Percentiles rank a stretch among this genome's conserved stretches.
Evolutionary conservation across 768 basidiomycete genomes (phyloP).

Genomic region (Auriscalpium vulgare): DNA sequence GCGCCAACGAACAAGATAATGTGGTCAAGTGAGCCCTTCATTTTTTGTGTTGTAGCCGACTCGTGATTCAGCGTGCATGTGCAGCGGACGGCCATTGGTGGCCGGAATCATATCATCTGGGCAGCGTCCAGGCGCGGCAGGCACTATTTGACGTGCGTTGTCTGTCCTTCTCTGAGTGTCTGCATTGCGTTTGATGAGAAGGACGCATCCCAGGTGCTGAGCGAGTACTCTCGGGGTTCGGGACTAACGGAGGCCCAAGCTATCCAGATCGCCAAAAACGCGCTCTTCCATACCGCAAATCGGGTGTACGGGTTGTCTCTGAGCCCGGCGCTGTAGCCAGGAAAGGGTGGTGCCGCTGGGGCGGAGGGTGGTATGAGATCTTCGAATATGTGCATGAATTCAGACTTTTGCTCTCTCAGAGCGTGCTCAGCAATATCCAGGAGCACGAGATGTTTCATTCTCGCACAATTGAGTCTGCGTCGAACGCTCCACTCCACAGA

Average conservation of each 20-base stretch:
- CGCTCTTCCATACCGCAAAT: slow-evolving; percentile 64
- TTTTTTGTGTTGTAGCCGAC: neutral
- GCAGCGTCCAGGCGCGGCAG: slow-evolving; percentile 52
- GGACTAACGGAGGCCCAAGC: slow-evolving; percentile 53
- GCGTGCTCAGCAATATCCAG: neutral
- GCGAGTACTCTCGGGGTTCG: slow-evolving; percentile 35
- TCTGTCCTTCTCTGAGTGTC: neutral
- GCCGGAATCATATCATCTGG: slow-evolving; percentile 73
- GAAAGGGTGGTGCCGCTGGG: neutral
- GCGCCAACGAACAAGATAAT: slow-evolving; percentile 72
- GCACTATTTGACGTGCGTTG: slow-evolving; percentile 47
- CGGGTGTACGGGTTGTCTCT: slow-evolving; percentile 51
- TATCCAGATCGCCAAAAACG: slow-evolving; percentile 41
- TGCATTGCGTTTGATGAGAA: neutral
- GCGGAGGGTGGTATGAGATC: neutral
- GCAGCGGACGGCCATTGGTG: slow-evolving; percentile 63
- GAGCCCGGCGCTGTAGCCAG: slow-evolving; percentile 15
- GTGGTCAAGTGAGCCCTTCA: slow-evolving; percentile 58
- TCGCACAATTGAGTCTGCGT: neutral
- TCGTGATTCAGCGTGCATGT: slow-evolving; percentile 1
- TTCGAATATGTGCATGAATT: neutral
- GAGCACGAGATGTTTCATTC: neutral
- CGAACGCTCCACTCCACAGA: too few species aligned
- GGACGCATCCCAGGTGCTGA: slow-evolving; percentile 40
- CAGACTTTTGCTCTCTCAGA: neutral